These are phyloP conservation scores for Komagataella kurtzmanii DNA, from an alignment of 805 yeast species.

Conservation along the genomic window DNA sequence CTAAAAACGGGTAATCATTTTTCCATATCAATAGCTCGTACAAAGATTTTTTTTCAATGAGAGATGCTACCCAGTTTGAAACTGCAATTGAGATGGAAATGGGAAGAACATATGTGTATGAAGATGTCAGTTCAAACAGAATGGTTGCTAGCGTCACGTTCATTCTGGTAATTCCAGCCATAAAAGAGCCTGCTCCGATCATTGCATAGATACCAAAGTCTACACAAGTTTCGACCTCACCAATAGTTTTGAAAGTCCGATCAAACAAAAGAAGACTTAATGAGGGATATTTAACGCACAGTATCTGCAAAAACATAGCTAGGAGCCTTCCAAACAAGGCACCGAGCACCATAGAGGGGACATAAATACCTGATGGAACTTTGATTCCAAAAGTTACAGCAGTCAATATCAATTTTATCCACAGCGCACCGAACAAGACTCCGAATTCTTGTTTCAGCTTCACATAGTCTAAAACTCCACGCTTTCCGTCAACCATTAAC, in stretches of 20 bases:
- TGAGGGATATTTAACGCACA: slow-evolving; percentile 15
- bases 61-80: slow-evolving; percentile 42
- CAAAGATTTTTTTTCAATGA: slow-evolving; percentile 34
- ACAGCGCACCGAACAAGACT: slow-evolving; percentile 25
- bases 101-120: slow-evolving; percentile 42
- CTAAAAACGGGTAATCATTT: slow-evolving; percentile 41
- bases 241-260: slow-evolving; percentile 3
- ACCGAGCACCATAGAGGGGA: slow-evolving; percentile 53
- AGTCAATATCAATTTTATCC: slow-evolving; percentile 31
- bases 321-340: slow-evolving; percentile 43
- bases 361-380: slow-evolving; percentile 47
- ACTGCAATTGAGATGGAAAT: slow-evolving; percentile 41
- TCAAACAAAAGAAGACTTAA: neutral
- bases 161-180: slow-evolving; percentile 47
- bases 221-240: slow-evolving; percentile 18
- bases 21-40: slow-evolving; percentile 32
- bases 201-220: slow-evolving; percentile 39
- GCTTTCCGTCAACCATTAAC: slow-evolving; percentile 1
- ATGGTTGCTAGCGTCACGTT: slow-evolving; percentile 37
- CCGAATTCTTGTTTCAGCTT: slow-evolving; percentile 19
- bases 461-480: slow-evolving; percentile 6
- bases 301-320: slow-evolving; percentile 28
- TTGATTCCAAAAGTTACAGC: slow-evolving; percentile 43
- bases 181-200: slow-evolving; percentile 42
- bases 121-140: slow-evolving; percentile 40